These are phyloP conservation scores for Plectosphaerella sp. DNA, from an alignment of 2,329 filamentous ascomycete genomes.

Conservation along the genomic window DNA sequence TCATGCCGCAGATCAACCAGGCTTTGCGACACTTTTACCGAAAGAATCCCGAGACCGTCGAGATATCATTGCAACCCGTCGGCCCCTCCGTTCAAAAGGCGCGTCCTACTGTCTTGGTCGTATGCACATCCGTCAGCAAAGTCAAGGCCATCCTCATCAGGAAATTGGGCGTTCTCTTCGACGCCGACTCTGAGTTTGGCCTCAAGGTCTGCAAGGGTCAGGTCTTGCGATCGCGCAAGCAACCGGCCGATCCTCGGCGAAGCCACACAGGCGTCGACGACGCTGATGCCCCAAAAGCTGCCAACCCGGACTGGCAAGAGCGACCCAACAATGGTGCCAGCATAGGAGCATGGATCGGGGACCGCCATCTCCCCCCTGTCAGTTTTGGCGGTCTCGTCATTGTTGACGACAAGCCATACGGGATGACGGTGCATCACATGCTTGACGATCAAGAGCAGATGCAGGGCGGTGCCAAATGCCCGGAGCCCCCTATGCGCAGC, in stretches of 20 bases:
- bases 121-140: constrained; percentile 70
- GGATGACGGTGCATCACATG: constrained; percentile 97
- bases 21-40: constrained; percentile 67
- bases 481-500: constrained; percentile 25
- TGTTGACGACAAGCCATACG: constrained; percentile 79
- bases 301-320: constrained; percentile 74
- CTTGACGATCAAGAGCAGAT: constrained; percentile 63
- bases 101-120: constrained; percentile 69
- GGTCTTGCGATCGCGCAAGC: constrained; percentile 56
- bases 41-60: constrained; percentile 71
- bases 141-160: constrained; percentile 68
- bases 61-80: constrained; percentile 72
- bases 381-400: constrained; percentile 85
- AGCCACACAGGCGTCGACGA: constrained; percentile 33
- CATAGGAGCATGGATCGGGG: constrained; percentile 84
- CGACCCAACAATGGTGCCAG: constrained; percentile 81
- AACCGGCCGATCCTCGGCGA: constrained; percentile 20
- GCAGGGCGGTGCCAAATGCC: constrained; percentile 12
- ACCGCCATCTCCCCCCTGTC: constrained; percentile 83
- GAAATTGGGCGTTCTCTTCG: constrained; percentile 61
- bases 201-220: constrained; percentile 70
- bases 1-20: constrained; percentile 71
- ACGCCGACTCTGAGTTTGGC: constrained; percentile 55
- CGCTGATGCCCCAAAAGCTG: constrained; percentile 33
- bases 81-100: constrained; percentile 64